Evolutionary conservation across 2,329 filamentous ascomycete genomes (phyloP), one percentile per base, ranked within the genome.

Genomic region (Raffaelea arxii): DNA sequence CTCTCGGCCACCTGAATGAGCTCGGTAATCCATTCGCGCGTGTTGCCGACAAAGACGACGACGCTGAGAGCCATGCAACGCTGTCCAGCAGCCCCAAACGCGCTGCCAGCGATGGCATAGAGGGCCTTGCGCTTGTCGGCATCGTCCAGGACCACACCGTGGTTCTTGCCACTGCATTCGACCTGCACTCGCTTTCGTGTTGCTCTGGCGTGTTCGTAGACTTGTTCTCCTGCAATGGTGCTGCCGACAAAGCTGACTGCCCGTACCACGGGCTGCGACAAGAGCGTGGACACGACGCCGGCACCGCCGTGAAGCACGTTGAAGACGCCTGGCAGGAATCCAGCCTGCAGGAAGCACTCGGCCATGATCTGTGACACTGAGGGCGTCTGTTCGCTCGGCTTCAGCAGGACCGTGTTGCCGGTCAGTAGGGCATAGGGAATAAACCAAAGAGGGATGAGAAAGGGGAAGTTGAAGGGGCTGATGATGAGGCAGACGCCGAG

Each of bases 391-490:
- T 92, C 86, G 1, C 86, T 91, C 14, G 86, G 86, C 74, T 92
- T 92, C 56, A 92, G 72, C 55, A 92, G 78, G 48, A 88, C 71
- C 12, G 85, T 90, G 70, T 92, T 92, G 43, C 86, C 86, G 18
- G 84, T 87, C 25, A 90, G 77, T 41, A 85, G 86, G 42, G 86
- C 86, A 56, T 91, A 84, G 39, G 86, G 86, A 51, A 92, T 88
- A 50, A 78, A 87, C 86, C 86, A 92, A n/a, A 92, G 74, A 4
- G 86, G 86, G 63, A 92, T 91, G 86, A 92, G 91, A 57, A 86
- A 86, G 41, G 86, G 86, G 68, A 92, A 91, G 71, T 91, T 48
- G 43, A 45, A 82, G 85, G 50, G 25, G 35, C 37, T 45, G 19
- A 39, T 39, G 40, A 27, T 22, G 27, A 36, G 14, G 12, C 22